Conservation (phyloP, 1,284 basidiomycete species). For the Microbotryum saponariae region DNA sequence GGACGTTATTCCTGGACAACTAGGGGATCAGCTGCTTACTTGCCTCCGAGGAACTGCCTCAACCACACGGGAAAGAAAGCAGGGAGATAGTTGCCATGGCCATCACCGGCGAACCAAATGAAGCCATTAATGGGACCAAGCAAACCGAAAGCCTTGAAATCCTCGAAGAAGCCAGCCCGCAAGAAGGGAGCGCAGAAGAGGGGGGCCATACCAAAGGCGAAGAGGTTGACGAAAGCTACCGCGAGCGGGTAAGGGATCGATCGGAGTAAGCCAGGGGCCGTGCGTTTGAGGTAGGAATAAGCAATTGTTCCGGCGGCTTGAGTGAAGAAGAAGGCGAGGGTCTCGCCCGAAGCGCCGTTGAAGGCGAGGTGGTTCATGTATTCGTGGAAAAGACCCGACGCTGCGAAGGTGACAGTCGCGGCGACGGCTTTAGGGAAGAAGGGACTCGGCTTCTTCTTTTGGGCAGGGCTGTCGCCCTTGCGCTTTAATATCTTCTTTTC, state of each 20-base stretch:
- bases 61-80: too few species aligned
- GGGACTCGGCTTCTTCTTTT: background rate
- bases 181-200: background rate
- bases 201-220: background rate
- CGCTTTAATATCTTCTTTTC: background rate
- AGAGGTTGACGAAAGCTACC: constrained; percentile 1
- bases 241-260: background rate
- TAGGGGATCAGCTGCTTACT: too few species aligned
- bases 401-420: constrained; percentile 1
- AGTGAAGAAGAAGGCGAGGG: background rate
- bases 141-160: constrained; percentile 1
- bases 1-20: too few species aligned
- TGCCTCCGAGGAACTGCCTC: too few species aligned
- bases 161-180: constrained; percentile 3
- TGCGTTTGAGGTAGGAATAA: background rate
- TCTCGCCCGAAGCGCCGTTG: constrained; percentile 4
- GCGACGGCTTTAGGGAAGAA: constrained; percentile 5
- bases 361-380: constrained; percentile 10
- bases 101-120: constrained; percentile 4
- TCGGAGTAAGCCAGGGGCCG: background rate
- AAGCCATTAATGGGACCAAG: constrained; percentile 1
- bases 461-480: background rate
- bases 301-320: constrained; percentile 2
- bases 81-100: constrained; percentile 1
- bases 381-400: constrained; percentile 6